Percentiles rank a stretch among this genome's conserved stretches.
Evolutionary conservation across 768 basidiomycete species (phyloP).

Genomic region (Hygrocybe coccinea): DNA sequence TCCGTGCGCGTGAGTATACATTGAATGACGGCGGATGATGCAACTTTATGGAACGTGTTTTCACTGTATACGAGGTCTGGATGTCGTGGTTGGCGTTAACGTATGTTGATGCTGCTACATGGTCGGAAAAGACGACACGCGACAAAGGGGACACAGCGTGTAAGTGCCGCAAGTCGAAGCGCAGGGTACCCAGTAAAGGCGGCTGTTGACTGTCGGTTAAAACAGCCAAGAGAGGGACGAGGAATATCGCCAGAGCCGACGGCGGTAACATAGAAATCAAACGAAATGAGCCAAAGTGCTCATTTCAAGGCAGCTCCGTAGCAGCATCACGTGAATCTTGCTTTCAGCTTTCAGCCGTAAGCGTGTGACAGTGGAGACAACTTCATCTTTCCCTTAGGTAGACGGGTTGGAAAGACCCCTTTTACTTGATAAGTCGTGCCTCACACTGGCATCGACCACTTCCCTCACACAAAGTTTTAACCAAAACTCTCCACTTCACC

Average conservation of each 20-base stretch:
- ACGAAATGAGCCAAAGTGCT: too few relatives aligned
- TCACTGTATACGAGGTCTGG: conserved; percentile 33
- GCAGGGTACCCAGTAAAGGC: conserved; percentile 16
- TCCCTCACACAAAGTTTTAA: too few relatives aligned
- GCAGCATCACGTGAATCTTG: not conserved
- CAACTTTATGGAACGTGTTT: conserved; percentile 33
- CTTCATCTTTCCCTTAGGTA: too few relatives aligned
- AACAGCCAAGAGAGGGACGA: not conserved
- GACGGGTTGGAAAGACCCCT: too few relatives aligned
- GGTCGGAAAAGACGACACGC: conserved; percentile 55
- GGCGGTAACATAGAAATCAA: too few relatives aligned
- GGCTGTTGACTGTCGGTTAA: not conserved
- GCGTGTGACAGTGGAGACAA: too few relatives aligned
- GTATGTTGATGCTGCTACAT: conserved; percentile 22
- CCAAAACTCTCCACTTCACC: too few relatives aligned
- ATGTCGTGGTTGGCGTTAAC: conserved; percentile 14
- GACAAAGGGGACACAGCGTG: conserved; percentile 51
- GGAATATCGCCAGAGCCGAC: not conserved
- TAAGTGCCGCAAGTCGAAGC: conserved; percentile 58
- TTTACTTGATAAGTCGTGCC: too few relatives aligned
- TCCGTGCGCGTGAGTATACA: conserved; percentile 40
- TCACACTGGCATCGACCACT: too few relatives aligned
- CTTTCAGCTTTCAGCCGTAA: too few relatives aligned
- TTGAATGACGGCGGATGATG: conserved; percentile 47
- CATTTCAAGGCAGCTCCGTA: too few relatives aligned